Conservation (phyloP, 768 basidiomycete species). For the Hydnomerulius pinastri region DNA sequence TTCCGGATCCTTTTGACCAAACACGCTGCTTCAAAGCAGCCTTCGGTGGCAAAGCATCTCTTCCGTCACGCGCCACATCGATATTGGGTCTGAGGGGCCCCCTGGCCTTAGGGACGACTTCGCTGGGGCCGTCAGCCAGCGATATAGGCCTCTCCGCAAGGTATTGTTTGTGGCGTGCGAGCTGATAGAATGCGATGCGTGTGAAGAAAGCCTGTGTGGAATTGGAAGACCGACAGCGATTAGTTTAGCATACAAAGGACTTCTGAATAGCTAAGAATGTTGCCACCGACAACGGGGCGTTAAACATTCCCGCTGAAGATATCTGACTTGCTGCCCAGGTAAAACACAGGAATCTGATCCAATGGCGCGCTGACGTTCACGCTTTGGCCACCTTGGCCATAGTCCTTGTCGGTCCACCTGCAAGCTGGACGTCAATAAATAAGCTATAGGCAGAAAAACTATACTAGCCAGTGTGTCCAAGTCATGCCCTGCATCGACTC, state of each 20-base stretch:
- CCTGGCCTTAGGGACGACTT: too few species aligned
- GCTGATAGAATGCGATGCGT: background rate
- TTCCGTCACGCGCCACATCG: too few species aligned
- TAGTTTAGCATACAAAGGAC: too few species aligned
- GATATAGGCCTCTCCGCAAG: too few species aligned
- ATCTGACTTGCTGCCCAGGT: slow-evolving; percentile 31
- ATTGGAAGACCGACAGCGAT: too few species aligned
- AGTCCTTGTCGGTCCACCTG: slow-evolving; percentile 37
- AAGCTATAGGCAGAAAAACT: background rate
- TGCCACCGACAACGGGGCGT: too few species aligned
- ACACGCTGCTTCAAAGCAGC: too few species aligned
- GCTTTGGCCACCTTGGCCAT: slow-evolving; percentile 14
- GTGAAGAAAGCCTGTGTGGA: too few species aligned
- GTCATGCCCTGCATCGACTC: slow-evolving; percentile 21
- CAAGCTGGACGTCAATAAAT: background rate
- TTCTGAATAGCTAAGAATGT: too few species aligned
- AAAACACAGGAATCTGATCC: slow-evolving; percentile 38
- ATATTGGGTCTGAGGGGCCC: too few species aligned
- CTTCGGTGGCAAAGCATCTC: too few species aligned
- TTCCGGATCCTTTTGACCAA: background rate
- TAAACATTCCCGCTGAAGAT: slow-evolving; percentile 29
- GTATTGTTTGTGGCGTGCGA: background rate
- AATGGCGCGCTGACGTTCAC: slow-evolving; percentile 10
- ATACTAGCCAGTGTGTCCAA: slow-evolving; percentile 35
- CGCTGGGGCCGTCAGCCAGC: too few species aligned